phyloP scores from a whole-genome alignment of 257 asterid species.

The Lantana camara region DNA sequence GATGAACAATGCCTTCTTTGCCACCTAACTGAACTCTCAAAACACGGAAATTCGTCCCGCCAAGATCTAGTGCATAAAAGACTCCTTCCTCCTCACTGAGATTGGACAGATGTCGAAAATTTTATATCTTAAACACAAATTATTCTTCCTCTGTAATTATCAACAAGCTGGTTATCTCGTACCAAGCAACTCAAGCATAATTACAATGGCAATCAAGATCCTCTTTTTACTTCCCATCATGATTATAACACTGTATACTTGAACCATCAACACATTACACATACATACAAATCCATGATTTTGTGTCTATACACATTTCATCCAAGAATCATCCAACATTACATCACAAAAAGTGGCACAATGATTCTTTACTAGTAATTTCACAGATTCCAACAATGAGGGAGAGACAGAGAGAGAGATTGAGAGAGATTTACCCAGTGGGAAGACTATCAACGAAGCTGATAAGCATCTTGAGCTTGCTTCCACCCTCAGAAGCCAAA shows the following conservation, averaged over 20 bases:
- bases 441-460: slow-evolving; percentile 84
- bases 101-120: slow-evolving; percentile 1
- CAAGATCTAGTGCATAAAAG: slow-evolving; percentile 92
- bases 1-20: slow-evolving; percentile 64
- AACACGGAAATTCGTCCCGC: slow-evolving; percentile 95
- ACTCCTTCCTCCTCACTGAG: slow-evolving; percentile 85
- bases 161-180: neutral
- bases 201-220: no score
- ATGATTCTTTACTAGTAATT: no score
- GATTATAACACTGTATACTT: no score
- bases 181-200: no score
- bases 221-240: no score
- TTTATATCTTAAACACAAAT: neutral
- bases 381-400: no score
- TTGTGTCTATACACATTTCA: neutral
- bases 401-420: neutral
- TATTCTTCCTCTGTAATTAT: slow-evolving; percentile 1
- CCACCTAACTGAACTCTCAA: slow-evolving; percentile 90
- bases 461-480: slow-evolving; percentile 88
- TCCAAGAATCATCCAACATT: no score
- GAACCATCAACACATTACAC: no score
- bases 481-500: slow-evolving; percentile 79
- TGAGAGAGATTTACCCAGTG: slow-evolving; percentile 47
- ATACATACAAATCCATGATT: neutral
- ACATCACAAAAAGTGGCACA: no score